phyloP scores from a whole-genome alignment of 495 filamentous ascomycete genomes.

The Annulohypoxylon bovei region DNA sequence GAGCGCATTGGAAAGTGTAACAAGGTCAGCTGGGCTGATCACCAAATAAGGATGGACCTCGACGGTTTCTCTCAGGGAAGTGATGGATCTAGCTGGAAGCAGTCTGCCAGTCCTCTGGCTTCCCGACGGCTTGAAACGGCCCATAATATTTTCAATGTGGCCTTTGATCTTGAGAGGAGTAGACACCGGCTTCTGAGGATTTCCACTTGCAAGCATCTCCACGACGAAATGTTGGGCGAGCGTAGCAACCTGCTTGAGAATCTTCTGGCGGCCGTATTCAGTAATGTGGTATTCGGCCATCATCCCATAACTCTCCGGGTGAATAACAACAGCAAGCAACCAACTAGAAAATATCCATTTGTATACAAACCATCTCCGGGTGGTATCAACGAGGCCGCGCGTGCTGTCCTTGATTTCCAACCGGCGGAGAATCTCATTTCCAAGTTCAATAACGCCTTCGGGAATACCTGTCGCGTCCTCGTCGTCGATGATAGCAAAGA shows the following conservation, averaged over 20 bases:
- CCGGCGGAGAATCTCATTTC: conserved; percentile 81
- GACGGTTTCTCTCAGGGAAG: conserved; percentile 72
- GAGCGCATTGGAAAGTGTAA: conserved; percentile 74
- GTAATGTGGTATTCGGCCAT: conserved; percentile 91
- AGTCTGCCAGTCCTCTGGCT: conserved; percentile 66
- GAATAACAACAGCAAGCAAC: conserved; percentile 82
- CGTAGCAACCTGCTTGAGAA: conserved; percentile 83
- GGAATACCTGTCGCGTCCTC: conserved; percentile 84
- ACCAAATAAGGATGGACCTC: conserved; percentile 79
- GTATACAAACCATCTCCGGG: conserved; percentile 80
- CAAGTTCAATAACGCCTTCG: conserved; percentile 80
- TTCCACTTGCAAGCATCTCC: conserved; percentile 62
- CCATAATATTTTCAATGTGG: conserved; percentile 81
- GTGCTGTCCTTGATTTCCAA: conserved; percentile 67
- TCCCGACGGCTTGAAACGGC: conserved; percentile 67
- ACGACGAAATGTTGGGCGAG: conserved; percentile 78
- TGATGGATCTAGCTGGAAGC: conserved; percentile 72
- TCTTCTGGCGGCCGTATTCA: conserved; percentile 86
- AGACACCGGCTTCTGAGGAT: conserved; percentile 65
- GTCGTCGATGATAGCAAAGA: conserved; percentile 89
- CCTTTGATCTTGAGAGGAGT: conserved; percentile 72
- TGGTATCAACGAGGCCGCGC: conserved; percentile 66
- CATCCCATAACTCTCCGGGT: conserved; percentile 90
- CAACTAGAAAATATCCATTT: conserved; percentile 94
- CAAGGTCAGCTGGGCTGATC: conserved; percentile 76